phyloP scores from a whole-genome alignment of 1,284 basidiomycete genomes.

The Apiotrichum gracile region DNA sequence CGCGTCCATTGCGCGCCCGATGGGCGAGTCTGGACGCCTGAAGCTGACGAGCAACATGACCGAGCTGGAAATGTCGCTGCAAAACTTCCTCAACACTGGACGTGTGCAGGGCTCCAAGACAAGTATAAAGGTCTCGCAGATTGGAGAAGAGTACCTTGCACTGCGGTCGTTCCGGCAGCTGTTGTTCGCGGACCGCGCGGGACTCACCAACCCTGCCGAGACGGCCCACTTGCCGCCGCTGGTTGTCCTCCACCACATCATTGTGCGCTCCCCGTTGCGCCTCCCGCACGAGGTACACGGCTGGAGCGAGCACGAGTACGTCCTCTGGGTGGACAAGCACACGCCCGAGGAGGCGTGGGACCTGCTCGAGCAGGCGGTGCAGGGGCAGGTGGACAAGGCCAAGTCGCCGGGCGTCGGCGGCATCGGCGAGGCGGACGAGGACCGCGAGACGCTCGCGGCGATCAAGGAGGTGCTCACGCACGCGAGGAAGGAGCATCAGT shows the following conservation, averaged over 20 bases:
- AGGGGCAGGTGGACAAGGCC: conserved; percentile 27
- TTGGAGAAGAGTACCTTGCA: conserved; percentile 72
- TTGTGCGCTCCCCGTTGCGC: conserved; percentile 77
- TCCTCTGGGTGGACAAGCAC: conserved; percentile 44
- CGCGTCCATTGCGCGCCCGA: conserved; percentile 75
- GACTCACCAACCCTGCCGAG: conserved; percentile 59
- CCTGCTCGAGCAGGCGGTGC: conserved; percentile 38
- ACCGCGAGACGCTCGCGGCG: conserved; percentile 5
- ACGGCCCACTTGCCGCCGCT: conserved; percentile 69
- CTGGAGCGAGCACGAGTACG: conserved; percentile 86
- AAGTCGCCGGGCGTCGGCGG: not conserved
- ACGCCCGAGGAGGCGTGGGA: conserved; percentile 30
- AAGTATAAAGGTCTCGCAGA: conserved; percentile 59
- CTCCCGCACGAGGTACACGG: conserved; percentile 80
- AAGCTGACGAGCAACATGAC: conserved; percentile 93
- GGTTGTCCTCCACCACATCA: conserved; percentile 81
- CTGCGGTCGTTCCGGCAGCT: conserved; percentile 71
- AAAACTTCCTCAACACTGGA: conserved; percentile 60
- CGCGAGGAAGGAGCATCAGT: conserved; percentile 11
- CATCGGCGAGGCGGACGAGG: conserved; percentile 7
- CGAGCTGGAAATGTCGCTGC: conserved; percentile 83
- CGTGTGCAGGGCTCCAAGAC: conserved; percentile 54
- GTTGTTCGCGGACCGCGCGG: conserved; percentile 72
- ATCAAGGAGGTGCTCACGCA: conserved; percentile 12
- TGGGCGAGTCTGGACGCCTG: conserved; percentile 82